phyloP scores from a whole-genome alignment of 1,284 basidiomycete species.

The Pholiota adiposa region DNA sequence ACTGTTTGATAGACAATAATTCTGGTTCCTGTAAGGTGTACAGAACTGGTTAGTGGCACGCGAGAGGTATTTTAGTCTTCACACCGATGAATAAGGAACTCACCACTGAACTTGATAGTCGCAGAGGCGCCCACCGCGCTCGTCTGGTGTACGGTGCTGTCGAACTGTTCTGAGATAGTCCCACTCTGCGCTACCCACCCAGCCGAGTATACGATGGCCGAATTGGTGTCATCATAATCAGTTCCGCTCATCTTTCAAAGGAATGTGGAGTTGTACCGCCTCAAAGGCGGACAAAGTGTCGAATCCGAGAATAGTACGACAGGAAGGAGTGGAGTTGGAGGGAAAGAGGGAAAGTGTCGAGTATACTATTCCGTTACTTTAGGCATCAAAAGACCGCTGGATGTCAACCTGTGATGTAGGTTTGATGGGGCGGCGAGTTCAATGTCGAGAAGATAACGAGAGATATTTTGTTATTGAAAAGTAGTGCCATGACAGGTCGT shows the following conservation, averaged over 20 bases:
- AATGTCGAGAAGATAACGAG: too few species aligned
- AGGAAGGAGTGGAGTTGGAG: not conserved
- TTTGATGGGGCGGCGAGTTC: not conserved
- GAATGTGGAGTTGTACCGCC: conserved; percentile 8
- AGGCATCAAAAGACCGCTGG: not conserved
- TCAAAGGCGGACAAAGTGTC: not conserved
- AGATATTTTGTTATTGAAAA: too few species aligned
- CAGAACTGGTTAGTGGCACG: too few species aligned
- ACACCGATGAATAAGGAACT: not conserved
- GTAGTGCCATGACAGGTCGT: too few species aligned
- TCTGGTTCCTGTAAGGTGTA: conserved; percentile 6
- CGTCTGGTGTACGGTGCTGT: conserved; percentile 7
- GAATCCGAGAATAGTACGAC: not conserved
- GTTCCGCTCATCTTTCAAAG: conserved; percentile 7
- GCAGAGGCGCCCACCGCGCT: conserved; percentile 11
- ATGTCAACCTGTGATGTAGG: not conserved
- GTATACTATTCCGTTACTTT: not conserved
- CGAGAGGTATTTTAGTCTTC: too few species aligned
- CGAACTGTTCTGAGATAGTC: conserved; percentile 8
- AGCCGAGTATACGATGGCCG: conserved; percentile 7
- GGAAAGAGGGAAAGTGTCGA: not conserved
- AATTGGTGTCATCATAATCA: conserved; percentile 8
- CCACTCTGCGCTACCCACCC: conserved; percentile 7
- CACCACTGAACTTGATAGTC: conserved; percentile 12
- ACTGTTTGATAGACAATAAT: conserved; percentile 13